Conservation (phyloP, 768 basidiomycete genomes). For the Naganishia onofrii region DNA sequence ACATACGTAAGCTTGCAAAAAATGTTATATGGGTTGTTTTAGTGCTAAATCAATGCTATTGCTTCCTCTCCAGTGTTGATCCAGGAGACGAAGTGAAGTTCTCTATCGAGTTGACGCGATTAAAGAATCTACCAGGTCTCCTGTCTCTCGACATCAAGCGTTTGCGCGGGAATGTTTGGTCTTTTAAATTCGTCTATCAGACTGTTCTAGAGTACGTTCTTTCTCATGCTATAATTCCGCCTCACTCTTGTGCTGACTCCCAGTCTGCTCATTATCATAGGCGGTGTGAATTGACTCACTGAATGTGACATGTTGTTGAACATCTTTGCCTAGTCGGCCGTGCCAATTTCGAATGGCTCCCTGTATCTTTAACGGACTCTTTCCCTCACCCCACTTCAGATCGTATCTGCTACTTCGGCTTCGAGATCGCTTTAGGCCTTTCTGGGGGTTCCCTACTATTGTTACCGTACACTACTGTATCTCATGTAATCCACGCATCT, state of each 20-base stretch:
- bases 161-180: conserved; percentile 85
- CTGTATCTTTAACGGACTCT: not conserved
- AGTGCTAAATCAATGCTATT: not conserved
- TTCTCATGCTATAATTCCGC: not conserved
- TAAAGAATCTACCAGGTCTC: conserved; percentile 84
- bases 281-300: conserved; percentile 20
- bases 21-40: not conserved
- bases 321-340: not conserved
- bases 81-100: conserved; percentile 94
- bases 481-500: not conserved
- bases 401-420: not conserved
- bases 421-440: not conserved
- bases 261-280: not conserved
- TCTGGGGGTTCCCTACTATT: not conserved
- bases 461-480: not conserved
- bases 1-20: conserved; percentile 41
- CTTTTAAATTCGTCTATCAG: conserved; percentile 58
- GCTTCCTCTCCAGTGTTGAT: conserved; percentile 60
- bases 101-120: conserved; percentile 85
- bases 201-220: conserved; percentile 49
- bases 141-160: conserved; percentile 89
- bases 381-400: not conserved
- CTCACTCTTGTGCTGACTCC: not conserved
- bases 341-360: too few relatives aligned
- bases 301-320: not conserved